Evolutionary conservation across 2,329 filamentous ascomycete species (phyloP).

Genomic region (Fusarium illudens): DNA sequence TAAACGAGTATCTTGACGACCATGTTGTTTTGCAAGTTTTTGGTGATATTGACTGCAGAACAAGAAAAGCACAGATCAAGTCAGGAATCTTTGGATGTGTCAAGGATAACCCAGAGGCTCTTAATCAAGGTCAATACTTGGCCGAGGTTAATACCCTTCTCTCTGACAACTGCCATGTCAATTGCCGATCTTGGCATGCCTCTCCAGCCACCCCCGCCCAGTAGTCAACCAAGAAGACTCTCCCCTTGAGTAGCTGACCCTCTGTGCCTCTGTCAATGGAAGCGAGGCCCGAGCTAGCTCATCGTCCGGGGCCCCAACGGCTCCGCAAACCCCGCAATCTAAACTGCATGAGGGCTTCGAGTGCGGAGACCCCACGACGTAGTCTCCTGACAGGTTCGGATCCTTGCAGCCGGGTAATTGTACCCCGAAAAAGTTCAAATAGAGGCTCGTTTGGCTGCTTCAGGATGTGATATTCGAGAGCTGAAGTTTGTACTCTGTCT

Average conservation of each 20-base stretch:
- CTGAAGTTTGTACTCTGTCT: too few relatives aligned
- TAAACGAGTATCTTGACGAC: conserved; percentile 13
- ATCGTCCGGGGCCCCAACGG: neutral
- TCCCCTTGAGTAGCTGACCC: conserved; percentile 11
- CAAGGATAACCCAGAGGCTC: neutral
- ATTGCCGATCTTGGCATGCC: conserved; percentile 20
- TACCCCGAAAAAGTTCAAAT: conserved; percentile 13
- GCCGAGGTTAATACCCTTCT: neutral
- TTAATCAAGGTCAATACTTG: neutral
- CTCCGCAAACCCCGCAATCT: conserved; percentile 31
- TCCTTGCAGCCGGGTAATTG: conserved; percentile 26
- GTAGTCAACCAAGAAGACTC: neutral
- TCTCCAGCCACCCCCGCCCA: conserved; percentile 26
- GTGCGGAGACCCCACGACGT: conserved; percentile 18
- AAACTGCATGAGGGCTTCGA: conserved; percentile 17
- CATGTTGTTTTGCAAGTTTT: conserved; percentile 10
- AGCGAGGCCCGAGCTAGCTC: neutral
- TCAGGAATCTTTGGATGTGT: neutral
- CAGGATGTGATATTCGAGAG: neutral
- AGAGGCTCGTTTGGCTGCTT: conserved; percentile 2
- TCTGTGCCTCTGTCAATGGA: conserved; percentile 8
- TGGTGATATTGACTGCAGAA: neutral
- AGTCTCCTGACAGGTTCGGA: conserved; percentile 2
- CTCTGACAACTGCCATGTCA: conserved; percentile 33
- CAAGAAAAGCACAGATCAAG: neutral